Percentiles rank a stretch among this genome's conserved stretches.
Conservation (phyloP, 371 early-diverging fungal genomes). For the Rhizopus delemar region DNA sequence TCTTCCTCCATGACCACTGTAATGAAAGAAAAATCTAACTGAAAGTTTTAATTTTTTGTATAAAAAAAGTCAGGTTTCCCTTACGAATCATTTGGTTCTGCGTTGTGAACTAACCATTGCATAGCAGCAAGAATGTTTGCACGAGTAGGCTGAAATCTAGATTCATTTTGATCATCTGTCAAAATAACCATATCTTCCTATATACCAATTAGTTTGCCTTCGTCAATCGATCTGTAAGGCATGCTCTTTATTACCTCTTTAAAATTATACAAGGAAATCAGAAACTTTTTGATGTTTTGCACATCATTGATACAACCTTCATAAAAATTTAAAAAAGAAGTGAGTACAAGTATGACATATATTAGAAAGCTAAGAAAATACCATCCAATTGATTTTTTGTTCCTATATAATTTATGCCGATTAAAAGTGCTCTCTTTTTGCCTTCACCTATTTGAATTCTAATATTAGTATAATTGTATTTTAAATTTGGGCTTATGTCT, state of each 20-base stretch:
- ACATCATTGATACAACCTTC: conserved; percentile 93
- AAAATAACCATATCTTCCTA: conserved; percentile 75
- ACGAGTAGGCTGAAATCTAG: conserved; percentile 72
- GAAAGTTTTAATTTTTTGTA: not conserved
- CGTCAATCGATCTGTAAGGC: not conserved
- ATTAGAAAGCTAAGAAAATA: conserved; percentile 15
- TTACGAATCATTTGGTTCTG: conserved; percentile 81
- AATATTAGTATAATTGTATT: not conserved
- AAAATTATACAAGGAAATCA: conserved; percentile 67
- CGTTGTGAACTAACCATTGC: conserved; percentile 88
- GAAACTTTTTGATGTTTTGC: conserved; percentile 74
- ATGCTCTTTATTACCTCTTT: conserved; percentile 38
- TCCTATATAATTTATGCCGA: conserved; percentile 91
- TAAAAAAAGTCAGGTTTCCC: conserved; percentile 5
- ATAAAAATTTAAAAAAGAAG: not conserved
- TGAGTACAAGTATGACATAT: not conserved
- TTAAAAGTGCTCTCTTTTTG: conserved; percentile 80
- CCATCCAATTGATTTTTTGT: conserved; percentile 67
- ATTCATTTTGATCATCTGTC: conserved; percentile 82
- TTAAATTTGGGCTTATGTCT: conserved; percentile 20
- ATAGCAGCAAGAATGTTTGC: conserved; percentile 80
- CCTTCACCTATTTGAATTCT: conserved; percentile 45
- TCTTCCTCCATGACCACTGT: conserved; percentile 87
- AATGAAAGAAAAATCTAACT: conserved; percentile 79
- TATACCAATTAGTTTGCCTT: not conserved